Evolutionary conservation across 2,329 filamentous ascomycete species (phyloP).

Genomic region (Exophiala phaeomuriformis): DNA sequence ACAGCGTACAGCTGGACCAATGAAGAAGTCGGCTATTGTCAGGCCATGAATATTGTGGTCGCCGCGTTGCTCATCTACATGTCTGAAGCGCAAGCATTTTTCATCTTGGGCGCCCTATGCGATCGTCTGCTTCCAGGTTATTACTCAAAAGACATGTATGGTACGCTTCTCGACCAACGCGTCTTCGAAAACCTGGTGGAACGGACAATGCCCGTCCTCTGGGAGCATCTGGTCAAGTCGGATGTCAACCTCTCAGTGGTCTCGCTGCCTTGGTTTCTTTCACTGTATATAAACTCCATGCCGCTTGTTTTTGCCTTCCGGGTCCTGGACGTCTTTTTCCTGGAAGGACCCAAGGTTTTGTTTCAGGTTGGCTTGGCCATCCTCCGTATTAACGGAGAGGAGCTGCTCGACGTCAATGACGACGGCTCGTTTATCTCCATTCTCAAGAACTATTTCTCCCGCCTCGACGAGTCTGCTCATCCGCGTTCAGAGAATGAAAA

Average conservation of each 20-base stretch:
- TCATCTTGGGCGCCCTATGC: conserved; percentile 81
- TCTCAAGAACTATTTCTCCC: conserved; percentile 87
- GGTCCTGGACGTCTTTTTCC: conserved; percentile 94
- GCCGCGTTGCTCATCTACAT: conserved; percentile 98
- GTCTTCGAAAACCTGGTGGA: conserved; percentile 98
- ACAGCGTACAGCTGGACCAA: conserved; percentile 98
- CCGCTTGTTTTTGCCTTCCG: conserved; percentile 94
- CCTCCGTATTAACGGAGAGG: conserved; percentile 90
- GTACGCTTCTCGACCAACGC: conserved; percentile 89
- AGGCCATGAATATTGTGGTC: conserved; percentile 99
- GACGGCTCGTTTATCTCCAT: conserved; percentile 96
- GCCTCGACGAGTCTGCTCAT: conserved; percentile 90
- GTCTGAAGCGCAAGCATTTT: conserved; percentile 94
- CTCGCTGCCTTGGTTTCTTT: conserved; percentile 95
- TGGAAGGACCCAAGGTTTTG: conserved; percentile 92
- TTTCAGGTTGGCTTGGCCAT: conserved; percentile 98
- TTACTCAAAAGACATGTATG: conserved; percentile 99
- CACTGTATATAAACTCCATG: conserved; percentile 99
- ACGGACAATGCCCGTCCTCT: conserved; percentile 95
- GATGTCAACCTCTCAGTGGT: conserved; percentile 97
- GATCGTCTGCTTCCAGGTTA: conserved; percentile 91
- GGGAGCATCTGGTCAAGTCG: conserved; percentile 95
- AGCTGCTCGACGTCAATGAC: conserved; percentile 83
- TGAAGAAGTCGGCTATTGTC: conserved; percentile 91
- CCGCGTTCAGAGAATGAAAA: conserved; percentile 94